Conservation (phyloP, 305 asterid species). For the Lippia alba region DNA sequence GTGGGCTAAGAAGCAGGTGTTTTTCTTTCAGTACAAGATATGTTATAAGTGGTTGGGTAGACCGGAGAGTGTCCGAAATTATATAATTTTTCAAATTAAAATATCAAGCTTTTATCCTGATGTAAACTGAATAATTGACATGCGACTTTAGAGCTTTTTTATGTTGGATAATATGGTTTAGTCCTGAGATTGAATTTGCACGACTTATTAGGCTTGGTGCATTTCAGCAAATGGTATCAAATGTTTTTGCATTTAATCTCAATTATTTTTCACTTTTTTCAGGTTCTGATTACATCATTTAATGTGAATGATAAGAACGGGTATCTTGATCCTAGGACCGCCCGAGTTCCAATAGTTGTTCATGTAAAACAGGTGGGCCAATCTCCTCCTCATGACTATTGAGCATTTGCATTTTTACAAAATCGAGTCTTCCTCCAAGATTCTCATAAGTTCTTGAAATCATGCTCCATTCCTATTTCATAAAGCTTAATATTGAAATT, state of each 20-base stretch:
- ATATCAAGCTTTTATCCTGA: conserved; percentile 14
- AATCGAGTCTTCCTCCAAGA: conserved; percentile 14
- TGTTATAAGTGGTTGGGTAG: not conserved
- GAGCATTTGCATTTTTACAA: conserved; percentile 1
- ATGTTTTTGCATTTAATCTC: not conserved
- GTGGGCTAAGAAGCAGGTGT: too few relatives aligned
- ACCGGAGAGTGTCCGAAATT: not conserved
- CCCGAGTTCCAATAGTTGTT: conserved; percentile 44
- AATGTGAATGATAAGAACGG: conserved; percentile 75
- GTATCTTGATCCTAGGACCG: conserved; percentile 88
- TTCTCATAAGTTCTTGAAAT: not conserved
- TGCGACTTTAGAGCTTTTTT: conserved; percentile 5
- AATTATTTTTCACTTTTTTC: conserved; percentile 30
- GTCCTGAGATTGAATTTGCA: conserved; percentile 17
- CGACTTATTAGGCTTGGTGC: conserved; percentile 7
- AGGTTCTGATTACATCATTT: conserved; percentile 83
- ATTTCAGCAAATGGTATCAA: conserved; percentile 3
- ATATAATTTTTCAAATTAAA: conserved; percentile 10
- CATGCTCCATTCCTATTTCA: not conserved
- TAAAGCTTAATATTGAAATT: not conserved
- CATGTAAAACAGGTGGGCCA: conserved; percentile 82
- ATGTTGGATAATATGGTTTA: not conserved
- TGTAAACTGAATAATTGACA: not conserved
- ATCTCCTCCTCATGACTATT: conserved; percentile 3
- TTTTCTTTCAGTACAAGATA: too few relatives aligned